Evolutionary conservation across 1,139 yeast genomes (phyloP).

Genomic region (Kodamaea sp.): DNA sequence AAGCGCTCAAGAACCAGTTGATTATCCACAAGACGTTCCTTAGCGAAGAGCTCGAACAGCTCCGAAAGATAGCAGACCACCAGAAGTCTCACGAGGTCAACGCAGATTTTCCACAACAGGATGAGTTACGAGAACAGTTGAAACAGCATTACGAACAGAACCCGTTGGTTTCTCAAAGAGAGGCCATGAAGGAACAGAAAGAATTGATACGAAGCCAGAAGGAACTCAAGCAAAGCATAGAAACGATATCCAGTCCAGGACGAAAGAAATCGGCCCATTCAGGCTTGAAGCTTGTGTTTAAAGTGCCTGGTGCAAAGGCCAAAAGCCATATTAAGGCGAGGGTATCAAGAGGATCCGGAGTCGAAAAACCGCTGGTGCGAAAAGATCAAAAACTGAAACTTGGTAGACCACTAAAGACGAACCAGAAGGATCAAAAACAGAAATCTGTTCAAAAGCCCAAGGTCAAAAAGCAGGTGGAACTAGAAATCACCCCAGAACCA

Average conservation of each 20-base stretch:
- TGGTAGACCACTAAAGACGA: too few species aligned
- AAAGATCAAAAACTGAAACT: too few species aligned
- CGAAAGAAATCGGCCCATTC: slow-evolving; percentile 3
- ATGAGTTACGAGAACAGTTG: slow-evolving; percentile 32
- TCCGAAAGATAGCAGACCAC: slow-evolving; percentile 20
- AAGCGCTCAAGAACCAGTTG: slow-evolving; percentile 37
- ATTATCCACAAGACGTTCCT: slow-evolving; percentile 32
- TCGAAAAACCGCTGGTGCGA: too few species aligned
- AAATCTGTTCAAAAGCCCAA: neutral
- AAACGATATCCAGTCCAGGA: neutral
- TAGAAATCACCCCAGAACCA: neutral
- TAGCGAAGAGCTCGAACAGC: slow-evolving; percentile 32
- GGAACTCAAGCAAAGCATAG: slow-evolving; percentile 2
- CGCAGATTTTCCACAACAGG: slow-evolving; percentile 16
- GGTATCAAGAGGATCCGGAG: neutral
- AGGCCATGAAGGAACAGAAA: slow-evolving; percentile 39
- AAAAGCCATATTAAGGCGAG: neutral
- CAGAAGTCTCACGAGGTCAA: slow-evolving; percentile 12
- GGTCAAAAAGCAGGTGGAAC: slow-evolving; percentile 1
- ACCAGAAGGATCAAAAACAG: neutral
- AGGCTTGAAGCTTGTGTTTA: slow-evolving; percentile 12
- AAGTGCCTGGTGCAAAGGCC: slow-evolving; percentile 7
- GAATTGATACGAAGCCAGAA: slow-evolving; percentile 10
- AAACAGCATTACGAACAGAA: slow-evolving; percentile 35
- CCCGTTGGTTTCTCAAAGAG: slow-evolving; percentile 42